Percentiles rank a stretch among this genome's conserved stretches.
These are phyloP conservation scores for Aspergillus sclerotioniger DNA, from an alignment of 495 filamentous ascomycete genomes.

Conservation along the genomic window DNA sequence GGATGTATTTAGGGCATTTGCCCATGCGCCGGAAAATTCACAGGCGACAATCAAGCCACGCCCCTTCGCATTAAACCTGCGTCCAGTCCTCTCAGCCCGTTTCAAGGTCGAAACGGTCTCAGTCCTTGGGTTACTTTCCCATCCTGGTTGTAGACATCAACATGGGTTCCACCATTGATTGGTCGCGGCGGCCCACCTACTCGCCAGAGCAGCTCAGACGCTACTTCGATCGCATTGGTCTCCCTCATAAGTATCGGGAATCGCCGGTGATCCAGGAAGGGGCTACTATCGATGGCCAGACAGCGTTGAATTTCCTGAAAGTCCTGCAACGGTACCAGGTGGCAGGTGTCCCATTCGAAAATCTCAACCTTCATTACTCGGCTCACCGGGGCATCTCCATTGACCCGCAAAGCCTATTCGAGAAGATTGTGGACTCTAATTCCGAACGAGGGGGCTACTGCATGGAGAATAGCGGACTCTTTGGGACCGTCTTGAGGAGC, in stretches of 20 bases:
- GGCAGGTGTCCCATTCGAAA: slow-evolving; percentile 65
- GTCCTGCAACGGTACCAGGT: slow-evolving; percentile 40
- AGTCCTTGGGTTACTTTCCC: not conserved
- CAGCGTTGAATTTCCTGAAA: slow-evolving; percentile 10
- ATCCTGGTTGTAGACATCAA: not conserved
- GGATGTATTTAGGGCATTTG: not conserved
- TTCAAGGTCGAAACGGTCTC: not conserved
- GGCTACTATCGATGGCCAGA: slow-evolving; percentile 4
- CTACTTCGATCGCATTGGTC: slow-evolving; percentile 22
- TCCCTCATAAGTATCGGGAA: slow-evolving; percentile 14
- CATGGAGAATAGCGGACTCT: slow-evolving; percentile 67
- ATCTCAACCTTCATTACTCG: slow-evolving; percentile 53
- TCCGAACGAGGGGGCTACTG: slow-evolving; percentile 59
- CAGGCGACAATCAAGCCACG: not conserved
- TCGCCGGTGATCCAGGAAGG: slow-evolving; percentile 4
- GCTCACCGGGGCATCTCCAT: slow-evolving; percentile 47
- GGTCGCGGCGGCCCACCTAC: slow-evolving; percentile 12
- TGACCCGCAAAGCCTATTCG: slow-evolving; percentile 53
- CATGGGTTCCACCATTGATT: not conserved
- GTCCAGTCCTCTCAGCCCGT: not conserved
- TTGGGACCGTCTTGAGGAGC: slow-evolving; percentile 56
- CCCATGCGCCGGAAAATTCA: not conserved
- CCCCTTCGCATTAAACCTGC: not conserved
- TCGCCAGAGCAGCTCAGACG: slow-evolving; percentile 11
- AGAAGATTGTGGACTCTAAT: slow-evolving; percentile 53